Evolutionary conservation across 768 basidiomycete species (phyloP).

Genomic region (Rhodotorula diobovata): DNA sequence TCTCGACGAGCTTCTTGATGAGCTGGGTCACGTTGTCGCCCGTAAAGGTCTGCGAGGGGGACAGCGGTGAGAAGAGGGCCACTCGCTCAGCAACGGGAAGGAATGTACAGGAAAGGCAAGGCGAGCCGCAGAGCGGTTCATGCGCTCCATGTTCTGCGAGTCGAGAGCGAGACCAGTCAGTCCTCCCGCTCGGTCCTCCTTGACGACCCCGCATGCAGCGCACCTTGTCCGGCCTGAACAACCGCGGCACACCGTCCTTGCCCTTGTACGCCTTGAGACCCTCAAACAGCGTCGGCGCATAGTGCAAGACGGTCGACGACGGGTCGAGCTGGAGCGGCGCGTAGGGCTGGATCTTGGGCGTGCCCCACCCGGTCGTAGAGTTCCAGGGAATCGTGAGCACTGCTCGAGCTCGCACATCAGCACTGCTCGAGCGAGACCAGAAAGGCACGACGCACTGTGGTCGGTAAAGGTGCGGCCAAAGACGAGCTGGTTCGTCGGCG

Average conservation of each 20-base stretch:
- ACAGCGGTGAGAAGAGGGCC: background rate
- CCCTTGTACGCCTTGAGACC: conserved; percentile 87
- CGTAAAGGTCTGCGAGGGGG: conserved; percentile 59
- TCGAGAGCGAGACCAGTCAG: background rate
- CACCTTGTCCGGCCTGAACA: conserved; percentile 75
- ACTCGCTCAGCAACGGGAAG: background rate
- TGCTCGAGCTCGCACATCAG: background rate
- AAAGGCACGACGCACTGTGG: conserved; percentile 30
- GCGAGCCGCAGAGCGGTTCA: conserved; percentile 77
- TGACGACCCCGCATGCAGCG: background rate
- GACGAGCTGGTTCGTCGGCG: conserved; percentile 63
- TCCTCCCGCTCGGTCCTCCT: background rate
- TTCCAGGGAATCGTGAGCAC: conserved; percentile 58
- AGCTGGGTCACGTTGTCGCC: conserved; percentile 67
- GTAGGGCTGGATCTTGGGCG: conserved; percentile 77
- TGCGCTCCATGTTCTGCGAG: conserved; percentile 83
- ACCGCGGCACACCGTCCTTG: conserved; percentile 61
- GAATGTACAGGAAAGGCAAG: conserved; percentile 41
- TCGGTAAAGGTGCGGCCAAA: conserved; percentile 74
- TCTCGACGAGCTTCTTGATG: conserved; percentile 75
- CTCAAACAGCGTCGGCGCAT: conserved; percentile 87
- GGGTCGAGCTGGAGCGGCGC: conserved; percentile 70
- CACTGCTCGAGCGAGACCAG: too few relatives aligned
- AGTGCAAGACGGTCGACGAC: conserved; percentile 79
- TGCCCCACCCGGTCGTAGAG: conserved; percentile 68